These are phyloP conservation scores for Simplicillium aogashimaense DNA, from an alignment of 2,329 filamentous ascomycete species.

Conservation along the genomic window DNA sequence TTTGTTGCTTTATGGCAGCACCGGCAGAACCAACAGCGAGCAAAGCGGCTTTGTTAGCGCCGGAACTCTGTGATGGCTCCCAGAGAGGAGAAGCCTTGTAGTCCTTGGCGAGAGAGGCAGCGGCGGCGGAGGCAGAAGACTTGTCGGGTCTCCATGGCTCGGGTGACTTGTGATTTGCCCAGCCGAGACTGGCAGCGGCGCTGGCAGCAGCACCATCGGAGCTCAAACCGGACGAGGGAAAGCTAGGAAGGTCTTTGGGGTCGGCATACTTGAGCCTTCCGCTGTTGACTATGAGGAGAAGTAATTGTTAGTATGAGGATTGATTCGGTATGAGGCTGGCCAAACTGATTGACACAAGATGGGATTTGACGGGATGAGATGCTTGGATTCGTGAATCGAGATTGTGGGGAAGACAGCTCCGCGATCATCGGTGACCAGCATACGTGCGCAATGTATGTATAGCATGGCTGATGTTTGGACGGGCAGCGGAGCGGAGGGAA, in stretches of 20 bases:
- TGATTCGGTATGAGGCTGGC: neutral
- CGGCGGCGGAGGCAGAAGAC: constrained; percentile 37
- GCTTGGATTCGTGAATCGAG: no score
- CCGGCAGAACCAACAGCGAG: constrained; percentile 41
- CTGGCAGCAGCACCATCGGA: constrained; percentile 53
- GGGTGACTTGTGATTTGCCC: constrained; percentile 56
- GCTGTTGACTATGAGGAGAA: constrained; percentile 16
- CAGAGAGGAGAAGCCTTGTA: constrained; percentile 39
- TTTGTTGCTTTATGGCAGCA: constrained; percentile 15
- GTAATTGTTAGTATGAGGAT: constrained; percentile 2
- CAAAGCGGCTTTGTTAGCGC: constrained; percentile 66
- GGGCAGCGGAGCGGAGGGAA: no score
- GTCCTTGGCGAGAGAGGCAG: constrained; percentile 31
- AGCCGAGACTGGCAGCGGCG: constrained; percentile 65
- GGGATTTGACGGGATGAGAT: no score
- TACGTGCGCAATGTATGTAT: no score
- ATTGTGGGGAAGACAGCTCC: no score
- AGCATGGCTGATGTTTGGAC: no score
- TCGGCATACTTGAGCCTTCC: constrained; percentile 59
- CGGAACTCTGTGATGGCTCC: constrained; percentile 53
- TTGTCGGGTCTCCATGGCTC: constrained; percentile 58
- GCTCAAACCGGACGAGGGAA: constrained; percentile 54
- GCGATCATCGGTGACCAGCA: no score
- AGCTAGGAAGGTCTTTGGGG: constrained; percentile 65
- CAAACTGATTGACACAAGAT: no score